Evolutionary conservation across 2,329 filamentous ascomycete genomes (phyloP).

Genomic region (Claviceps pusilla): DNA sequence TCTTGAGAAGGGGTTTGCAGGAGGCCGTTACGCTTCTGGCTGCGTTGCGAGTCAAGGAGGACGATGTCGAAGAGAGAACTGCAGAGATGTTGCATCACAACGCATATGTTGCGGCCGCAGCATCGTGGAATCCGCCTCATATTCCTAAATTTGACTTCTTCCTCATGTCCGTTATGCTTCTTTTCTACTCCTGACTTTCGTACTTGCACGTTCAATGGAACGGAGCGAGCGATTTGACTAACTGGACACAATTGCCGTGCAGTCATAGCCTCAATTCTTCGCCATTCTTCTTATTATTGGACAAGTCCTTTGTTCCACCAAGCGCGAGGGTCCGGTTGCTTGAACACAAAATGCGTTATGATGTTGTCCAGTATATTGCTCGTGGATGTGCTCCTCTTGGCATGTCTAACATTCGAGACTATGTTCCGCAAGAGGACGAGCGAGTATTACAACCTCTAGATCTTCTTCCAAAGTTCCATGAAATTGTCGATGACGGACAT

Average conservation of each 20-base stretch:
- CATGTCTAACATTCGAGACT: conserved; percentile 31
- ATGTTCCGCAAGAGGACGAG: conserved; percentile 35
- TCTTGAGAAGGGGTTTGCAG: conserved; percentile 46
- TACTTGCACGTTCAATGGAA: no score
- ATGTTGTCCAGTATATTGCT: conserved; percentile 60
- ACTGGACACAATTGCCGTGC: neutral
- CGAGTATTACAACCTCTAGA: conserved; percentile 29
- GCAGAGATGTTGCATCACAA: conserved; percentile 54
- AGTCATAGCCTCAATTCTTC: conserved; percentile 62
- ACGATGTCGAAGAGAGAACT: conserved; percentile 39
- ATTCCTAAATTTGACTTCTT: conserved; percentile 70
- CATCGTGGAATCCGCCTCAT: conserved; percentile 50
- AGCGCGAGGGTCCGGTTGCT: conserved; percentile 53
- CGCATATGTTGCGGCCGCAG: conserved; percentile 32
- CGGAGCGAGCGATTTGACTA: neutral
- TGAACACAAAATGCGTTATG: conserved; percentile 67
- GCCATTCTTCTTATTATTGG: conserved; percentile 61
- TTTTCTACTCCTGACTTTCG: neutral
- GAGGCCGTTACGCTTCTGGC: conserved; percentile 48
- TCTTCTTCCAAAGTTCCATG: conserved; percentile 31
- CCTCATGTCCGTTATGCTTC: conserved; percentile 30
- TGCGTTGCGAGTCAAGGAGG: conserved; percentile 39
- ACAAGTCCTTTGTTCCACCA: conserved; percentile 44
- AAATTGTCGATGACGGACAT: conserved; percentile 63
- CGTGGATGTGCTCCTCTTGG: conserved; percentile 45